Evolutionary conservation across 2,329 filamentous ascomycete genomes (phyloP), one percentile per base, ranked within the genome.

Genomic region (Clonostachys rhizophaga): DNA sequence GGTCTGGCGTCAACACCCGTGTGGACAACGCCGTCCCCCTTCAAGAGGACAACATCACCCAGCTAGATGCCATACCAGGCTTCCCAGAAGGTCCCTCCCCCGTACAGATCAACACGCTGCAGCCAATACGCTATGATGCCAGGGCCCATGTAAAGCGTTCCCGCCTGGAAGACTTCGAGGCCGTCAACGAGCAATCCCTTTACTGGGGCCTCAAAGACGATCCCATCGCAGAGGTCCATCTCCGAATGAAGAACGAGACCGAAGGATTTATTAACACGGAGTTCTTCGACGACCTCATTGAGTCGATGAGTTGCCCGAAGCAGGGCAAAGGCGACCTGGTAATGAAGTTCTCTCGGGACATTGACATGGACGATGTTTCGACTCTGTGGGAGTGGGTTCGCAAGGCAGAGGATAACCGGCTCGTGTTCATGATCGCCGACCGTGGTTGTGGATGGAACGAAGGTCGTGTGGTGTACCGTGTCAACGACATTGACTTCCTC

Each of bases 261-360:
- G 43, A 44, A 34, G 30, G 12, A 6, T 16, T 44, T 11, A 34
- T 44, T 2, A 34, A 44, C 43, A 33, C 30, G 9, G 43, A 37
- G n/a, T 35, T 14, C 20, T 34, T 44, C 30, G 43, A 44, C 33
- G n/a, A 44, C 43, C n/a, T 44, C n/a, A 36, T 44, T 24, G 34
- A 44, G 43, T 35, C 43, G 17, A 36, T 44, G 16, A 24, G n/a
- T 10, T 44, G 43, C 17, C 43, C 43, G 3, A 3, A 35, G 4
- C 6, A 37, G 17, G 16, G 17, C 34, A 12, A 13, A 10, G 34
- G 34, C 34, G 7, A 35, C 10, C 10, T 44, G 33, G 37, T 18
- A 33, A 36, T 44, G 16, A 35, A 24, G 9, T 37, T 44, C 33
- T 35, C 35, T 4, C 1, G 11, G n/a, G 17, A 35, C n/a, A 30